Conservation (phyloP, 176 grass and related monocot genomes). For the Musa acuminata region DNA sequence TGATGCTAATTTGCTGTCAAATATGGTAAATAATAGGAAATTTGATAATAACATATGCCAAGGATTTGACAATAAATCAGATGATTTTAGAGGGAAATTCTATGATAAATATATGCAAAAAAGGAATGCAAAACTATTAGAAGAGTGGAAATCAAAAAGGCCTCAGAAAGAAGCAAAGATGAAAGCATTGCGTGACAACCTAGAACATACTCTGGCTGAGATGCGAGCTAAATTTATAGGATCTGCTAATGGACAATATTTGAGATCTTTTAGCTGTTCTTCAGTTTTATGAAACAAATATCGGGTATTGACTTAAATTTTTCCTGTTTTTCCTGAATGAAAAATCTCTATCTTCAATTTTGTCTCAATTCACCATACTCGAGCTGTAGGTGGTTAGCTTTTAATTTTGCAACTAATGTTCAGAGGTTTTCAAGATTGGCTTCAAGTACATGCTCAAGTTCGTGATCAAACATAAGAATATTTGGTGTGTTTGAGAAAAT, state of each 20-base stretch:
- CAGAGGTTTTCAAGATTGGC: too few relatives aligned
- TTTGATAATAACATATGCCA: constrained; percentile 32
- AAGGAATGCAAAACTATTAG: constrained; percentile 82
- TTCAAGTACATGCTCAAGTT: too few relatives aligned
- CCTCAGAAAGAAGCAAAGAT: constrained; percentile 68
- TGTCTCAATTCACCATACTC: too few relatives aligned
- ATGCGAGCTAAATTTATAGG: constrained; percentile 55
- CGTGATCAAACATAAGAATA: too few relatives aligned
- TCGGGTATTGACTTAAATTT: neutral
- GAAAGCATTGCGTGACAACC: constrained; percentile 75
- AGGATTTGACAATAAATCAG: constrained; percentile 44
- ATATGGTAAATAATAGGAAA: constrained; percentile 53
- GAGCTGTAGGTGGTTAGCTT: too few relatives aligned
- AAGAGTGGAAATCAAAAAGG: constrained; percentile 65
- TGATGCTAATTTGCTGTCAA: constrained; percentile 56
- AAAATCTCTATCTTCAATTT: too few relatives aligned
- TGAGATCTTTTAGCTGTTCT: constrained; percentile 30
- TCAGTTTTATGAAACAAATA: constrained; percentile 49
- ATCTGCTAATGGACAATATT: constrained; percentile 32
- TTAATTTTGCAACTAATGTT: too few relatives aligned
- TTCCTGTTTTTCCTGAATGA: too few relatives aligned
- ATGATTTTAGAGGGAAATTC: constrained; percentile 77
- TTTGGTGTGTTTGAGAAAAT: too few relatives aligned
- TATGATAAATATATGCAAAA: constrained; percentile 92
- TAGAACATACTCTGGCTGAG: constrained; percentile 77